Percentiles rank a stretch among this genome's conserved stretches.
These are phyloP conservation scores for Debaryomyces prosopidis DNA, from an alignment of 805 yeast species.

Conservation along the genomic window DNA sequence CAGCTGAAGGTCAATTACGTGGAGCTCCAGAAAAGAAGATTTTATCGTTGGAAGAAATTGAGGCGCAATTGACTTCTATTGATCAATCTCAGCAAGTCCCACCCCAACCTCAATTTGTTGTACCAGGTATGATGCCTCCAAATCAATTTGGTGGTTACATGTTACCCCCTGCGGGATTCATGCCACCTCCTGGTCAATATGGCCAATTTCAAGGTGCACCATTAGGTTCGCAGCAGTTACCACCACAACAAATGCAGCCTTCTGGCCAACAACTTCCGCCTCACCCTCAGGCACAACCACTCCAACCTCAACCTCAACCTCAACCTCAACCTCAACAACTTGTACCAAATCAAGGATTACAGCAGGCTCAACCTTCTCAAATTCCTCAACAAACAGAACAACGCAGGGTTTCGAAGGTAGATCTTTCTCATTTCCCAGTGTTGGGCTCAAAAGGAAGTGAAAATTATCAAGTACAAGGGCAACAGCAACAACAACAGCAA, in stretches of 20 bases:
- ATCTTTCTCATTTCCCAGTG: constrained; percentile 55
- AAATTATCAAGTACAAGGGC: constrained; percentile 9
- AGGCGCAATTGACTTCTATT: constrained; percentile 66
- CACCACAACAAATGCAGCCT: constrained; percentile 9
- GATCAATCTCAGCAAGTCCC: constrained; percentile 31
- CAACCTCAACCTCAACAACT: constrained; percentile 9
- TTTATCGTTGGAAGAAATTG: constrained; percentile 79
- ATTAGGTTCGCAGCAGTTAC: constrained; percentile 16
- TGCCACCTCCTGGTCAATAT: constrained; percentile 37
- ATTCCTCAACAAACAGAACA: constrained; percentile 2
- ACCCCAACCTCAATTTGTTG: constrained; percentile 30
- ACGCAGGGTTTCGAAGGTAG: constrained; percentile 16
- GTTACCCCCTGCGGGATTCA: constrained; percentile 41
- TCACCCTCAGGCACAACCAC: constrained; percentile 13
- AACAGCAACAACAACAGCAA: constrained; percentile 14
- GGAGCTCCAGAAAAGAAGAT: constrained; percentile 41
- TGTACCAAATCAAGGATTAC: constrained; percentile 9
- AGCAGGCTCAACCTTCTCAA: constrained; percentile 1
- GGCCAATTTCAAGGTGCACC: constrained; percentile 31
- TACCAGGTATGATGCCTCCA: constrained; percentile 34
- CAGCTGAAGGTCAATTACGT: background rate
- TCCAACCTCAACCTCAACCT: constrained; percentile 14
- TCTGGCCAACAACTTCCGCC: constrained; percentile 18
- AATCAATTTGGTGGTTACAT: constrained; percentile 38
- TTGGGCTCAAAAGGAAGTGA: constrained; percentile 46